Conservation (phyloP, 495 filamentous ascomycete genomes). For the Immersiella caudata region DNA sequence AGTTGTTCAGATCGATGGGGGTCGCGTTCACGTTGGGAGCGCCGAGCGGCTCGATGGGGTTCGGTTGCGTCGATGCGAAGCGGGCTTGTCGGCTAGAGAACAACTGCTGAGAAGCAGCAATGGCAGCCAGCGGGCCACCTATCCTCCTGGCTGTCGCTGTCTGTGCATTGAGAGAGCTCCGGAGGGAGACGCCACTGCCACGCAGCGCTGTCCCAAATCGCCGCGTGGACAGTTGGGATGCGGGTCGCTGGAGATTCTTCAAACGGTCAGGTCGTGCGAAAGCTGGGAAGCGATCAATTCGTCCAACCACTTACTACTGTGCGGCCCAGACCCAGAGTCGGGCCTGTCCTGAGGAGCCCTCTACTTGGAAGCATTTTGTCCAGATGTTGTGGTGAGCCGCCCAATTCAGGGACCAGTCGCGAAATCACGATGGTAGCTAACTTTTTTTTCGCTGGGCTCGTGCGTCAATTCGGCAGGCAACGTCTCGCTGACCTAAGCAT, state of each 20-base stretch:
- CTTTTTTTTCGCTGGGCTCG: conserved; percentile 26
- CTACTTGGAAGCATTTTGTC: conserved; percentile 57
- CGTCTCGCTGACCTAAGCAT: neutral
- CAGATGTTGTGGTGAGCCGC: conserved; percentile 9
- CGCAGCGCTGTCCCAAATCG: conserved; percentile 39
- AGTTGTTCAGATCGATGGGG: conserved; percentile 9
- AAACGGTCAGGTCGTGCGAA: neutral
- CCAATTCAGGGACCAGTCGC: neutral
- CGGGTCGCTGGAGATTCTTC: conserved; percentile 25
- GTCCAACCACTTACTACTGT: conserved; percentile 27
- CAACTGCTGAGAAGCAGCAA: conserved; percentile 23
- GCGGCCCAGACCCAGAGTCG: conserved; percentile 44
- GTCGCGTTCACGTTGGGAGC: conserved; percentile 4
- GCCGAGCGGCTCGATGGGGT: conserved; percentile 12
- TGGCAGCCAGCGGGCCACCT: conserved; percentile 24
- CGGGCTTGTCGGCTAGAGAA: conserved; percentile 31
- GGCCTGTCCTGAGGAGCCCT: conserved; percentile 50
- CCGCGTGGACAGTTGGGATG: conserved; percentile 23
- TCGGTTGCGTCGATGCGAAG: conserved; percentile 39
- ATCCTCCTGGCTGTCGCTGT: conserved; percentile 20
- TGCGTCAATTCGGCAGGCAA: conserved; percentile 17
- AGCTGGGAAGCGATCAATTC: neutral
- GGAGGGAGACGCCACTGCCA: neutral
- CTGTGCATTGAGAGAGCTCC: conserved; percentile 10
- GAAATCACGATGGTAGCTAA: neutral